Evolutionary conservation across 1,284 basidiomycete genomes (phyloP), one percentile per base, ranked within the genome.

Genomic region (Crocinoboletus sp.): DNA sequence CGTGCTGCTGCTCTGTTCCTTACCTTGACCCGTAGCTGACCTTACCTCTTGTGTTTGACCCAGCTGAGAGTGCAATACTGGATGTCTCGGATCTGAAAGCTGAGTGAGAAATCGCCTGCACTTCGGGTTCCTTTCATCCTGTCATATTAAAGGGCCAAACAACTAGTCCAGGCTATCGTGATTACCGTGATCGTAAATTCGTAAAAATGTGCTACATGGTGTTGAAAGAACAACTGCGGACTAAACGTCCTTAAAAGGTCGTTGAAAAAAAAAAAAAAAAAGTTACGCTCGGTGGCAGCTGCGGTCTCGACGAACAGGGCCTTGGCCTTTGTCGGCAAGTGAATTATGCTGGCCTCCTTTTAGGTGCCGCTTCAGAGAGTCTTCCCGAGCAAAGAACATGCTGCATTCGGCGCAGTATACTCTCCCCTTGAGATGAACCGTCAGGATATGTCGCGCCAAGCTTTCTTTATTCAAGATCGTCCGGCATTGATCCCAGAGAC

Each of bases 401-500:
- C 55, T 45, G 17, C 49, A 58, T 2, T 46, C 9, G 2, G 2
- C 0, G 4, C 57, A 59, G 2, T 30, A 22, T 1, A 42, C 52
- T 9, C 15, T 29, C 11, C 53, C 43, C 44, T 49, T 60, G 12
- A 49, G 36, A 29, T 59, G 57, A 0, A 59, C 48, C 15, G 59
- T 32, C 34, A 53, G 15, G 20, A 60, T 49, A 17, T 63, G 57
- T 6, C 57, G 54, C 9, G 41, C 40, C 4, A 59, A 29, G 24
- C 60, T 63, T 30, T 63, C 60, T 15, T 46, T 60, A 7, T 63
- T 59, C 46, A 59, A 40, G 2, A 2, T 20, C 20, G 15, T 47
- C 9, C 1, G 22, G 17, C 57, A 61, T 2, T 19, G 20, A 1
- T 47, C 33, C 57, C 59, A 59, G 6, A n/a, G 6, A 35, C 57